Evolutionary conservation across 345 rosid genomes (phyloP).

Genomic region (Eucalyptus regnans): DNA sequence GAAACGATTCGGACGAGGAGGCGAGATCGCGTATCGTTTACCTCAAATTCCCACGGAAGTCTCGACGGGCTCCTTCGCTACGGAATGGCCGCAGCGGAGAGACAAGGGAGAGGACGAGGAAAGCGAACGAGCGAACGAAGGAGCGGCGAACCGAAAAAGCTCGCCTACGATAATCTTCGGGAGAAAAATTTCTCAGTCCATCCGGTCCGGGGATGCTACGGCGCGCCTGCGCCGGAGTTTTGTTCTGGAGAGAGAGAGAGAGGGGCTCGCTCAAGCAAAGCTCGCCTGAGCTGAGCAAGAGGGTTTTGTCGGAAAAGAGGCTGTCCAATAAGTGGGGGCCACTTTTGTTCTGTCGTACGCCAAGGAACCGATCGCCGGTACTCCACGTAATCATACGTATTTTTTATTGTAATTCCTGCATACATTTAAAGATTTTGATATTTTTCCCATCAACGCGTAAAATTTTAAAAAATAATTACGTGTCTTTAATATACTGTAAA

Average conservation of each 20-base stretch:
- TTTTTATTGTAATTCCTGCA: neutral
- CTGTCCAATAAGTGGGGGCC: neutral
- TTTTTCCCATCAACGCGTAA: neutral
- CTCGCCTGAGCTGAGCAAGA: neutral
- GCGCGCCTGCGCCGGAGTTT: neutral
- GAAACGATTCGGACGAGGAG: neutral
- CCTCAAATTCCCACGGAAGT: neutral
- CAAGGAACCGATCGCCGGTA: neutral
- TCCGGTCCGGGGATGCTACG: neutral
- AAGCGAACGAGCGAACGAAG: neutral
- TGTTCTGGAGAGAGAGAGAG: neutral
- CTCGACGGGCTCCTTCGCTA: neutral
- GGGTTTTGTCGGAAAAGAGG: neutral
- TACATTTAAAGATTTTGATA: neutral
- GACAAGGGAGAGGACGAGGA: neutral
- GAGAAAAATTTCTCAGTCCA: neutral
- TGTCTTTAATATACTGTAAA: accelerated
- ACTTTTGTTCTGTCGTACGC: neutral
- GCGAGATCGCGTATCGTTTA: neutral
- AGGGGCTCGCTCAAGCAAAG: neutral
- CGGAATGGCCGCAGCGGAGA: neutral
- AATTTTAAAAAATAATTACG: neutral
- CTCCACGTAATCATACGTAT: neutral
- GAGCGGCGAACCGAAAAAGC: neutral
- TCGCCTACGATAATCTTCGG: neutral